Percentiles rank a stretch among this genome's conserved stretches.
phyloP scores from a whole-genome alignment of 371 early-diverging fungal species.

The Mortierella sp. region DNA sequence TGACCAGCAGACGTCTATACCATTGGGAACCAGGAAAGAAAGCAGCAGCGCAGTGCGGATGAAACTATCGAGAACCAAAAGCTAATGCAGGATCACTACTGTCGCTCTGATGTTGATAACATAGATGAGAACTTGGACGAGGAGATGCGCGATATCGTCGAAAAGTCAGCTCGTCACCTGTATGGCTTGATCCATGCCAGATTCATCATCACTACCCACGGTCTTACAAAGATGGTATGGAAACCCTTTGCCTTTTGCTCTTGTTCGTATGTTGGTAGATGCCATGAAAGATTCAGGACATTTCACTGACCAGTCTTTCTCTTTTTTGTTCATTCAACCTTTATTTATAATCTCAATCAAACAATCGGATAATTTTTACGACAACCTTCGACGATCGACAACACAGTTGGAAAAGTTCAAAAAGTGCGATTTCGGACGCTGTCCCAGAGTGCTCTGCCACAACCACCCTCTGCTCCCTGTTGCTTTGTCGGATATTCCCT shows the following conservation, averaged over 20 bases:
- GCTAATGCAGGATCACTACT: background rate
- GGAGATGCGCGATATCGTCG: conserved; percentile 78
- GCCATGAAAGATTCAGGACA: background rate
- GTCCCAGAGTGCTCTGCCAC: conserved; percentile 94
- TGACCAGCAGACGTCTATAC: no score
- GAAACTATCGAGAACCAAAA: background rate
- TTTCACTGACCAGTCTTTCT: background rate
- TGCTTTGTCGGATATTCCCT: conserved; percentile 90
- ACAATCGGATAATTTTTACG: background rate
- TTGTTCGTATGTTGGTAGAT: no score
- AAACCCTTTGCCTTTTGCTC: background rate
- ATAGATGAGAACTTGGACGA: conserved; percentile 78
- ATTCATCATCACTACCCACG: conserved; percentile 90
- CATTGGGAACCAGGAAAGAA: background rate
- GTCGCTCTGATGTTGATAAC: background rate
- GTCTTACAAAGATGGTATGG: conserved; percentile 87
- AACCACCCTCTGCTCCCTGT: conserved; percentile 89
- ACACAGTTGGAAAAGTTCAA: conserved; percentile 86
- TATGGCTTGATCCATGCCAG: conserved; percentile 96
- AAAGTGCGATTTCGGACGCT: conserved; percentile 94
- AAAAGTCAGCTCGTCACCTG: conserved; percentile 85
- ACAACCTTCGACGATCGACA: background rate
- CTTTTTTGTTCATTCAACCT: background rate
- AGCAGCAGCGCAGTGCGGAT: background rate
- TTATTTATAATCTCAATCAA: background rate